Evolutionary conservation across 805 yeast species (phyloP).

Genomic region (Ogataea minuta): DNA sequence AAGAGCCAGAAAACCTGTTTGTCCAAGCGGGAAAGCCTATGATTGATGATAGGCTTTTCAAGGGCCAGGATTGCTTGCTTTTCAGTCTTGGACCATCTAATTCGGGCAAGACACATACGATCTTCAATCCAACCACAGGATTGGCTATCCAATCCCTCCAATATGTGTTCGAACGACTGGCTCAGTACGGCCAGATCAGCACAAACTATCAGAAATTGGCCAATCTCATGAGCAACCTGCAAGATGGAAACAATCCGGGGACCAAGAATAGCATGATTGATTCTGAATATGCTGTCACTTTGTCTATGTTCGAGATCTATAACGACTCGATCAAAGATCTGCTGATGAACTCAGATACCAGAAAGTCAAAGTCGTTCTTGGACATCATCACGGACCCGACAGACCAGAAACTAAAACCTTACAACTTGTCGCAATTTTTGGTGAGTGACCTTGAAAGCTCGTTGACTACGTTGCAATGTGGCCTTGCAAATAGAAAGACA

Average conservation of each 20-base stretch:
- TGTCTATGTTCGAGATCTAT: slow-evolving; percentile 54
- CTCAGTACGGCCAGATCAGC: slow-evolving; percentile 8
- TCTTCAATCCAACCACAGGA: slow-evolving; percentile 28
- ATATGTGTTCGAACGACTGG: slow-evolving; percentile 23
- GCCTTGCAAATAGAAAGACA: slow-evolving; percentile 38
- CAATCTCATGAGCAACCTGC: slow-evolving; percentile 16
- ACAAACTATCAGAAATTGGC: slow-evolving; percentile 9
- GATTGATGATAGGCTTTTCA: slow-evolving; percentile 31
- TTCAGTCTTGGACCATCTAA: slow-evolving; percentile 55
- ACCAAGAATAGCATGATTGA: slow-evolving; percentile 1
- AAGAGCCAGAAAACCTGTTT: slow-evolving; percentile 38
- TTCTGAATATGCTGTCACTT: slow-evolving; percentile 36
- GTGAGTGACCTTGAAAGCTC: slow-evolving; percentile 40
- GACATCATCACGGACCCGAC: slow-evolving; percentile 43
- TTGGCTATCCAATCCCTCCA: slow-evolving; percentile 20
- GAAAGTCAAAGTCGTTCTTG: slow-evolving; percentile 29
- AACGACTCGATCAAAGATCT: slow-evolving; percentile 46
- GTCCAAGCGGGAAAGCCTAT: slow-evolving; percentile 33
- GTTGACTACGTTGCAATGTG: slow-evolving; percentile 36
- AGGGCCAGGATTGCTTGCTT: slow-evolving; percentile 40
- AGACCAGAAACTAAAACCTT: slow-evolving; percentile 45
- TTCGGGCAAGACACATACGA: slow-evolving; percentile 45
- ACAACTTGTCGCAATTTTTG: slow-evolving; percentile 40
- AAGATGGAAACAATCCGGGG: slow-evolving; percentile 2
- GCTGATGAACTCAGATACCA: slow-evolving; percentile 26